phyloP scores from a whole-genome alignment of 768 basidiomycete genomes.

The Mycena chlorophos region DNA sequence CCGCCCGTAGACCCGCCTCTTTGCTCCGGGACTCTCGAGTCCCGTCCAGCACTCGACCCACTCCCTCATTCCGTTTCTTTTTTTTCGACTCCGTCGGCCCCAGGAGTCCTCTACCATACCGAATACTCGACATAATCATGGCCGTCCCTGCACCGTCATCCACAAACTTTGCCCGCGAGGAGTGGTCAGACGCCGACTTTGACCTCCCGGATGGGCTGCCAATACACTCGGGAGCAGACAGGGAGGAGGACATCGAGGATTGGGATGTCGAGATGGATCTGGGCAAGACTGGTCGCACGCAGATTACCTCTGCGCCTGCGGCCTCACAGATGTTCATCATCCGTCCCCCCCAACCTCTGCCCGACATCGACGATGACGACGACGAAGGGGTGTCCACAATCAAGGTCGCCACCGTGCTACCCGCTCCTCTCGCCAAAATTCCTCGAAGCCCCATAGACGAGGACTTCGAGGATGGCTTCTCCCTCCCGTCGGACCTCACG shows the following conservation, averaged over 20 bases:
- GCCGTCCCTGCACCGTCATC: constrained; percentile 56
- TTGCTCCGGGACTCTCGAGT: constrained; percentile 5
- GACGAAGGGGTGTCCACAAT: constrained; percentile 83
- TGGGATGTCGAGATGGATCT: constrained; percentile 82
- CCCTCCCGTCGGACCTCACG: constrained; percentile 77
- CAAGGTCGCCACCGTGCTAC: constrained; percentile 58
- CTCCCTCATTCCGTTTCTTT: constrained; percentile 19
- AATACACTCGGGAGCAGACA: constrained; percentile 65
- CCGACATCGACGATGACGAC: constrained; percentile 47
- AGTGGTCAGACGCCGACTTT: constrained; percentile 88
- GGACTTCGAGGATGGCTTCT: constrained; percentile 83
- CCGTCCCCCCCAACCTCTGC: constrained; percentile 50
- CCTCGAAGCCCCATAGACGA: constrained; percentile 57
- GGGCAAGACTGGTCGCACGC: constrained; percentile 53
- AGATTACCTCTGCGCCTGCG: constrained; percentile 33
- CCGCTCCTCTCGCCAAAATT: constrained; percentile 31
- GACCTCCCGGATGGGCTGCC: constrained; percentile 76
- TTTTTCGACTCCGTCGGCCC: constrained; percentile 25
- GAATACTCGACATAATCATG: constrained; percentile 43
- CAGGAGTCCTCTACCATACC: constrained; percentile 22
- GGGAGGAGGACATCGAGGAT: constrained; percentile 65
- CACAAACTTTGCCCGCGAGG: constrained; percentile 54
- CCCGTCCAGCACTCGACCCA: not conserved
- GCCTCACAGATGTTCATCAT: constrained; percentile 56
- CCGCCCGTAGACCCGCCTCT: constrained; percentile 9